A percentile compares a stretch with the other conserved stretches of the same genome.
Evolutionary conservation across 2,329 filamentous ascomycete genomes (phyloP).

Genomic region (Beauveria australis): DNA sequence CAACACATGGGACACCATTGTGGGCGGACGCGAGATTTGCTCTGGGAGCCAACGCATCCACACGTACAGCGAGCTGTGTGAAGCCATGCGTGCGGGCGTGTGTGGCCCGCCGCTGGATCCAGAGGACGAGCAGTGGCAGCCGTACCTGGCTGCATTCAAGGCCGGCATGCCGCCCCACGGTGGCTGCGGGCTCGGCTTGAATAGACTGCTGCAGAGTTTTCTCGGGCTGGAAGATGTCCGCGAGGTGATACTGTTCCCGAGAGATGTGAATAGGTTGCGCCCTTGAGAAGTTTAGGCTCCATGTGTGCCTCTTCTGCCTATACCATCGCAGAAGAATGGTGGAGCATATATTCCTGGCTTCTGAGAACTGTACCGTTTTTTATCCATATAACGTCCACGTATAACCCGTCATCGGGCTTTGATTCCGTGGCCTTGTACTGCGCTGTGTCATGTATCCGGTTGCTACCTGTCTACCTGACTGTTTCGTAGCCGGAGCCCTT

Average conservation of each 20-base stretch:
- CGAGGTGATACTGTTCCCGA: not conserved
- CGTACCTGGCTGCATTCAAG: not conserved
- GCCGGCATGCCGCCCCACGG: constrained; percentile 3
- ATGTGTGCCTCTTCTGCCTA: not conserved
- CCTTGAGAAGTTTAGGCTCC: not conserved
- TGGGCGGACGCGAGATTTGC: not conserved
- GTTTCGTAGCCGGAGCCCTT: not conserved
- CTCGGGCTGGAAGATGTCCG: not conserved
- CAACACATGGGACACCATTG: not conserved
- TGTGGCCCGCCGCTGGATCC: not conserved
- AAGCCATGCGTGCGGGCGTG: not conserved
- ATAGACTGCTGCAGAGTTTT: not conserved
- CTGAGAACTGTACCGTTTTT: not conserved
- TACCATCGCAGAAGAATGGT: not conserved
- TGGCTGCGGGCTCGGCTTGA: not conserved
- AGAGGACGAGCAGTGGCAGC: constrained; percentile 1
- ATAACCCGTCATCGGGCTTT: not conserved
- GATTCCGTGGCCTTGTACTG: not conserved
- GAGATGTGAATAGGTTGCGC: not conserved
- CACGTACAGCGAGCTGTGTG: not conserved
- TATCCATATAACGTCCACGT: not conserved
- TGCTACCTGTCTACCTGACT: not conserved
- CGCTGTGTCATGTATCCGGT: not conserved
- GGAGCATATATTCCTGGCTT: not conserved
- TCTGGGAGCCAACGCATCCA: not conserved